Evolutionary conservation across 202 grass and related monocot species (phyloP), one percentile per base, ranked within the genome.

Genomic region (Schoenoplectus triqueter): DNA sequence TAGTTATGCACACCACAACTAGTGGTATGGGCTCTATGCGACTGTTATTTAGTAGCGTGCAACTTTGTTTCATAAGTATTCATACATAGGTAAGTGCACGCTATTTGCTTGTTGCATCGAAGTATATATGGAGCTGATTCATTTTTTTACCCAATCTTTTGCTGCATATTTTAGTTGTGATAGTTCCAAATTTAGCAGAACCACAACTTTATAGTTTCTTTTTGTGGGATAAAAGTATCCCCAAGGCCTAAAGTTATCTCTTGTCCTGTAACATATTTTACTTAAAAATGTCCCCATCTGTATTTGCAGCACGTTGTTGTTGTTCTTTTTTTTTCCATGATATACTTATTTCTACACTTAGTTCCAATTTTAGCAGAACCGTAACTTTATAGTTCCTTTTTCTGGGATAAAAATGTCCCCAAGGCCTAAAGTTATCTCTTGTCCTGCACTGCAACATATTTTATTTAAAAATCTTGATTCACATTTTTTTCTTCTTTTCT

Each of bases 401-500:
- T 57, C 4, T 55, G 66, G 13, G 52, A 46, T 82, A 21, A 55
- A 7, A 47, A 64, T 64, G 22, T 15, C 22, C 52, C n/a, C 17
- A 63, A 60, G 44, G 41, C 68, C 68, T 71, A 71, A 71, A 62
- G 14, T 44, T 46, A 15, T 31, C 31, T 82, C 52, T 51, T 82
- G n/a, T 68, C 44, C 13, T 70, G 31, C 8, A 78, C 31, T 31
- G 31, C 31, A 31, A 80, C 73, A 85, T 21, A 47, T 6, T 88
- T 80, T 65, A 83, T 85, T 60, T 54, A 84, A 76, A 89, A 80
- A 81, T 31, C 31, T 31, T 31, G 3, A 20, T 59, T 56, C 55
- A 22, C 18, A 60, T 20, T 76, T 73, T 1, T 10, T 10, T 4
- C 6, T 40, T 31, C 54, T 82, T 60, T 88, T 65, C 62, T 52